These are phyloP conservation scores for Lagerstroemia speciosa DNA, from an alignment of 345 rosid genomes.

Conservation along the genomic window DNA sequence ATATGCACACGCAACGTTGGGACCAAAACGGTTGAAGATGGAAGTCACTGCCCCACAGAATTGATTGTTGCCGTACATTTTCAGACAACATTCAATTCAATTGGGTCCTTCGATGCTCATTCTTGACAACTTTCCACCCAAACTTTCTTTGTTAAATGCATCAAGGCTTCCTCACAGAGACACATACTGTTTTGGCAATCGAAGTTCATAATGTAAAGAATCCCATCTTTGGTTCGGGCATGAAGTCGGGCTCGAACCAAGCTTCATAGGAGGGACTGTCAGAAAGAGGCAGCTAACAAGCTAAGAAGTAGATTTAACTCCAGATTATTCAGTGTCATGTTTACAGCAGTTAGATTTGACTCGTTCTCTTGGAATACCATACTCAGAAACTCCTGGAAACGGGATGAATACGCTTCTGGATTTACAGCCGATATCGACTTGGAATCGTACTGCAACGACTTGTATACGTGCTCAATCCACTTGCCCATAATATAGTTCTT, in stretches of 20 bases:
- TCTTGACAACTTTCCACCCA: neutral
- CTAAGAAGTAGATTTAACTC: too few species aligned
- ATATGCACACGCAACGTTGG: neutral
- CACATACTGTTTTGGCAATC: too few species aligned
- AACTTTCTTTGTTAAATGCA: neutral
- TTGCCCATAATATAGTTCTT: constrained; percentile 37
- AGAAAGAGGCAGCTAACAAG: too few species aligned
- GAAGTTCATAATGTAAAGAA: too few species aligned
- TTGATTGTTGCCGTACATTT: neutral
- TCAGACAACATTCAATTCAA: neutral
- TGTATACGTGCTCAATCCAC: constrained; percentile 45
- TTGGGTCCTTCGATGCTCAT: neutral
- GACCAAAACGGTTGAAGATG: neutral
- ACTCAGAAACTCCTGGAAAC: constrained; percentile 36
- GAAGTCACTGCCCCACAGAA: neutral
- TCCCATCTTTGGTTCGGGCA: too few species aligned
- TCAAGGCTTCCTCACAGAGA: too few species aligned
- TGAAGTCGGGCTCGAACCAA: too few species aligned
- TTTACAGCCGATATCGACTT: constrained; percentile 48
- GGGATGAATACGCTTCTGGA: constrained; percentile 40
- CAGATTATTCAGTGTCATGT: neutral
- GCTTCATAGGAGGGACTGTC: too few species aligned
- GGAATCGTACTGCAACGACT: constrained; percentile 37
- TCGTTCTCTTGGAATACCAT: constrained; percentile 18
- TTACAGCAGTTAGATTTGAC: neutral